Evolutionary conservation across 2,329 filamentous ascomycete species (phyloP).

Genomic region (Microsporum ferrugineum): DNA sequence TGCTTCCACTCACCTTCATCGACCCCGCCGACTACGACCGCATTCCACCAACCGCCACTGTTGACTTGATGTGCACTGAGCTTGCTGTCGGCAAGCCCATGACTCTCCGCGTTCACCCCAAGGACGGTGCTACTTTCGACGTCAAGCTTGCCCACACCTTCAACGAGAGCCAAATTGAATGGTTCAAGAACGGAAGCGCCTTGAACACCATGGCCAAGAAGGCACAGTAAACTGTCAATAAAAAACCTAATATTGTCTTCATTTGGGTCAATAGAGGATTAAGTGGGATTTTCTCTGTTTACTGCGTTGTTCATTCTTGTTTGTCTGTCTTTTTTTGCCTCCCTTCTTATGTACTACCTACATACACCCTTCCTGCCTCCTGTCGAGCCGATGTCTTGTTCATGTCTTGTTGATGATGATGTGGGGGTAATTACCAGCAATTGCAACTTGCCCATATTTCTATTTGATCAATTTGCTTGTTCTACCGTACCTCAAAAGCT

Average conservation of each 20-base stretch:
- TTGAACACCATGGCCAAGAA: slow-evolving; percentile 96
- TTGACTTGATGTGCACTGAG: slow-evolving; percentile 81
- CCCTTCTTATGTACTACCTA: background rate
- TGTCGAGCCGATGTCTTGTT: background rate
- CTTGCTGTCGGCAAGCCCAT: slow-evolving; percentile 86
- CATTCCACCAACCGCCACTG: slow-evolving; percentile 83
- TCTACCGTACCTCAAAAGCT: background rate
- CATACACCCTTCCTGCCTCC: background rate
- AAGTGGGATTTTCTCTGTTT: background rate
- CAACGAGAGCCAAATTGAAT: slow-evolving; percentile 95
- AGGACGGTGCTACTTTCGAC: slow-evolving; percentile 75
- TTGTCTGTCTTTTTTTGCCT: background rate
- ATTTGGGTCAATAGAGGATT: slow-evolving; percentile 1
- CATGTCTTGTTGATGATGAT: background rate
- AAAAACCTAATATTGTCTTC: background rate
- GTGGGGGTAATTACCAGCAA: background rate
- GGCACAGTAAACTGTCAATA: slow-evolving; percentile 9
- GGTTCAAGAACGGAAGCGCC: slow-evolving; percentile 97
- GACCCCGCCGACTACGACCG: slow-evolving; percentile 96
- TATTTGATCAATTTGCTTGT: background rate
- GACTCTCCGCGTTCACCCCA: slow-evolving; percentile 83
- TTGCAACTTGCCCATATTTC: background rate
- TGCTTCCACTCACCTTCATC: slow-evolving; percentile 93
- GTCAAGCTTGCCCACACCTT: slow-evolving; percentile 86
- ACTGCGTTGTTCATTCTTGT: background rate